Evolutionary conservation across 495 filamentous ascomycete genomes (phyloP).

Genomic region (Podospora pseudopauciseta): DNA sequence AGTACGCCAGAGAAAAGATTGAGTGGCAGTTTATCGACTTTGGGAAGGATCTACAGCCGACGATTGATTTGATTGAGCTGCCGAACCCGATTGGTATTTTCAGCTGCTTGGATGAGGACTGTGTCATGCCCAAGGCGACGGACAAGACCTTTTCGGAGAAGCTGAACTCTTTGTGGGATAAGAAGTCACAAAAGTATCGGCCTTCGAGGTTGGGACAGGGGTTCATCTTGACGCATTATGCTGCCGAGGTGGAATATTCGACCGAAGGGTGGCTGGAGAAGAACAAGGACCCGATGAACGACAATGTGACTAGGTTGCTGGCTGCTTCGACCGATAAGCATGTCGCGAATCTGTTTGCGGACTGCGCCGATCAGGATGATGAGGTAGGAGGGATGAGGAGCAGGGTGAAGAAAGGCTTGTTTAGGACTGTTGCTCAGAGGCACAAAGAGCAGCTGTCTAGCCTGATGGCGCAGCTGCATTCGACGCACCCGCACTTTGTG

Average conservation of each 20-base stretch:
- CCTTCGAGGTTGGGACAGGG: constrained; percentile 83
- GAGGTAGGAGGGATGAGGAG: constrained; percentile 61
- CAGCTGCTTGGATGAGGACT: constrained; percentile 96
- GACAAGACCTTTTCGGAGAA: constrained; percentile 98
- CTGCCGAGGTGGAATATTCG: constrained; percentile 94
- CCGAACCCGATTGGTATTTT: constrained; percentile 98
- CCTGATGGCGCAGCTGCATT: constrained; percentile 92
- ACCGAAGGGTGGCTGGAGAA: constrained; percentile 97
- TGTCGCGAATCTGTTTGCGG: constrained; percentile 78
- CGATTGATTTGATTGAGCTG: constrained; percentile 94
- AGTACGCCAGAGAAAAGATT: constrained; percentile 96
- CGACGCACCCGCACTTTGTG: constrained; percentile 97
- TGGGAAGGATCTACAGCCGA: constrained; percentile 93
- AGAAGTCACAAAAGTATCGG: constrained; percentile 90
- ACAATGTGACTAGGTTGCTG: constrained; percentile 88
- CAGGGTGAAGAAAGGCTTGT: constrained; percentile 94
- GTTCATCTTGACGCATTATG: constrained; percentile 98
- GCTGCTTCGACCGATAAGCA: constrained; percentile 78
- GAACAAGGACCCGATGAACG: constrained; percentile 98
- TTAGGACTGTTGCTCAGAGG: constrained; percentile 92
- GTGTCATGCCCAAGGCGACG: constrained; percentile 98
- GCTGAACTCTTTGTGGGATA: constrained; percentile 92
- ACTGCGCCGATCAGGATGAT: constrained; percentile 76
- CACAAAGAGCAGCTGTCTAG: constrained; percentile 96
- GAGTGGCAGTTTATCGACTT: constrained; percentile 99